Evolutionary conservation across 352 stramenopile genomes (phyloP), one percentile per base, ranked within the genome.

Genomic region (Pythium grandisporangium): DNA sequence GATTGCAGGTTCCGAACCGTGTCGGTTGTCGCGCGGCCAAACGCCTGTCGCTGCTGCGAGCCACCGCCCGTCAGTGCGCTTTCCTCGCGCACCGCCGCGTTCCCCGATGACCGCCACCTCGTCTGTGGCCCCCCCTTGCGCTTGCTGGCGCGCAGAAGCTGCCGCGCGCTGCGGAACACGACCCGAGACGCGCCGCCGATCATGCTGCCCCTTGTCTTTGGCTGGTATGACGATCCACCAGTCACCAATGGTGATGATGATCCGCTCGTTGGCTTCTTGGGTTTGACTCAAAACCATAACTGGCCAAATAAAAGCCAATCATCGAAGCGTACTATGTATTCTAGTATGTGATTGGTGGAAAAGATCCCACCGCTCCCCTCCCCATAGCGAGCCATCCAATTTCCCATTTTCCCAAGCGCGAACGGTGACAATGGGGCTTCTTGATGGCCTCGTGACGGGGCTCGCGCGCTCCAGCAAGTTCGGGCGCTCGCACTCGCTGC

Each of bases 391-490:
- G n/a, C n/a, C n/a, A n/a, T n/a, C n/a, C n/a, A 38, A 38, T 38
- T 17, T 11, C n/a, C 20, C 33, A 38, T 17, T 17, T 8, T 11
- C 33, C 33, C 45, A 26, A 54, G 20, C 17, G 14, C 25, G 12
- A 42, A 12, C 17, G 17, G 43, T 22, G 19, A 55, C 27, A 20
- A 91, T 91, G 77, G 77, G 69, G 12, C 72, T 91, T 45, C 58
- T 91, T 35, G 77, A 91, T 47, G 74, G 70, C 61, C 51, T 91
- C 38, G 63, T 88, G 51, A 75, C 64, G 51, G 65, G 71, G 53
- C 61, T 89, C 41, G 57, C 70, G 37, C 79, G 79, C 46, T 69
- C 71, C 57, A 90, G 76, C 75, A 93, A 93, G 61, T 93, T 93
- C 54, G 76, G 79, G 20, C 59, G 63, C 47, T 85, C 73, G 53